phyloP scores from a whole-genome alignment of 768 basidiomycete species.

The Russula compacta region DNA sequence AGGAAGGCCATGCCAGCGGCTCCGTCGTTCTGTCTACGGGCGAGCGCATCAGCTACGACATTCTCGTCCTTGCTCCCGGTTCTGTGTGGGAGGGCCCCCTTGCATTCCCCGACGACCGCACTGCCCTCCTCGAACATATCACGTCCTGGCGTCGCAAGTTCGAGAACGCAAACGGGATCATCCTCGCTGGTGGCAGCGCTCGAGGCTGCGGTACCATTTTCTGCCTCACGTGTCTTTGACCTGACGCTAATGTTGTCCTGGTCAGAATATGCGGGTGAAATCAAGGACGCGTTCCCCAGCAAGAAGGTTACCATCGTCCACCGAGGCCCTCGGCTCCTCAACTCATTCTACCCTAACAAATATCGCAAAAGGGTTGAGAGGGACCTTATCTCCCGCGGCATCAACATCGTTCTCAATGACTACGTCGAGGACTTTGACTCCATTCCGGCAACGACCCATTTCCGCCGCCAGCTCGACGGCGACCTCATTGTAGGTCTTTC shows the following conservation, averaged over 20 bases:
- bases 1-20: constrained; percentile 1
- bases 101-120: constrained; percentile 33
- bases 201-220: constrained; percentile 34
- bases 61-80: constrained; percentile 17
- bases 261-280: constrained; percentile 39
- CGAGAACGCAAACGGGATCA: constrained; percentile 26
- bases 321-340: constrained; percentile 42
- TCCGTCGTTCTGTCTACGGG: constrained; percentile 2
- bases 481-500: constrained; percentile 47
- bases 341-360: constrained; percentile 43
- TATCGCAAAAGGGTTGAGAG: constrained; percentile 42
- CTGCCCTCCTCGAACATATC: constrained; percentile 21
- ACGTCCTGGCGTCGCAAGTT: constrained; percentile 26
- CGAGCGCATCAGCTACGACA: constrained; percentile 15
- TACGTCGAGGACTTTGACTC: constrained; percentile 32
- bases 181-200: constrained; percentile 32
- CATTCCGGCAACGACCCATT: constrained; percentile 38
- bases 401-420: constrained; percentile 46
- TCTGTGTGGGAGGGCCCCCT: constrained; percentile 20
- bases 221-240: not conserved
- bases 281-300: constrained; percentile 34
- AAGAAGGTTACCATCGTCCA: constrained; percentile 59
- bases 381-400: constrained; percentile 34
- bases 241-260: not conserved
- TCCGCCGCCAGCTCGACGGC: constrained; percentile 40